phyloP scores from a whole-genome alignment of 208 protist genomes.

The Crithidia acanthocephali region DNA sequence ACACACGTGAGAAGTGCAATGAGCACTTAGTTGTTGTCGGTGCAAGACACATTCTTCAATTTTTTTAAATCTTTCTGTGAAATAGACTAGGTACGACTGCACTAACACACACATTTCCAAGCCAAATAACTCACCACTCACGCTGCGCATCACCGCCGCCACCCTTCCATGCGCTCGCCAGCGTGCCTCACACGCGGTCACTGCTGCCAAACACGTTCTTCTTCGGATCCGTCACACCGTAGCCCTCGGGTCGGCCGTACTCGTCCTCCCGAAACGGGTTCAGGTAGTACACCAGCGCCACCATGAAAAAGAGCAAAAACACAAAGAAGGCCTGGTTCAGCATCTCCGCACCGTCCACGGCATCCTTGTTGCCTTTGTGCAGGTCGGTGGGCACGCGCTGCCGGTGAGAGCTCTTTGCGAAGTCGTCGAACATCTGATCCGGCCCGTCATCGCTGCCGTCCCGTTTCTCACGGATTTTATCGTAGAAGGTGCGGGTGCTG shows the following conservation, averaged over 20 bases:
- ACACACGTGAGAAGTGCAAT: no score
- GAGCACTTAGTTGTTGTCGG: no score
- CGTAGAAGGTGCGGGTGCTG: conserved; percentile 58
- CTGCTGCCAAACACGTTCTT: conserved; percentile 10
- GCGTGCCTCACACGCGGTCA: neutral
- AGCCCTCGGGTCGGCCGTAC: conserved; percentile 52
- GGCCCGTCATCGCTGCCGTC: conserved; percentile 58
- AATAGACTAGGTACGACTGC: no score
- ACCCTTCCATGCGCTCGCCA: no score
- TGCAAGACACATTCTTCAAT: no score
- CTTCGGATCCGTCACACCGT: conserved; percentile 20
- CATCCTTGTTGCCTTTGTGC: conserved; percentile 43
- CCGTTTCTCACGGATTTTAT: conserved; percentile 58
- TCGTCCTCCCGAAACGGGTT: conserved; percentile 52
- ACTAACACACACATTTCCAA: no score
- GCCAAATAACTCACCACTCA: no score
- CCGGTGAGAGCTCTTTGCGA: conserved; percentile 48
- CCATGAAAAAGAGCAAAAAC: conserved; percentile 26
- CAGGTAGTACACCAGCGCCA: conserved; percentile 23
- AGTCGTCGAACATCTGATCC: conserved; percentile 63
- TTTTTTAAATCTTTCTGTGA: no score
- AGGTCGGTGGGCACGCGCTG: conserved; percentile 59
- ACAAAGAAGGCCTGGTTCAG: conserved; percentile 46
- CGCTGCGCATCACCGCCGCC: no score
- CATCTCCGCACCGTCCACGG: conserved; percentile 46